These are phyloP conservation scores for Aschersonia sp. DNA, from an alignment of 2,329 filamentous ascomycete genomes.

Conservation along the genomic window DNA sequence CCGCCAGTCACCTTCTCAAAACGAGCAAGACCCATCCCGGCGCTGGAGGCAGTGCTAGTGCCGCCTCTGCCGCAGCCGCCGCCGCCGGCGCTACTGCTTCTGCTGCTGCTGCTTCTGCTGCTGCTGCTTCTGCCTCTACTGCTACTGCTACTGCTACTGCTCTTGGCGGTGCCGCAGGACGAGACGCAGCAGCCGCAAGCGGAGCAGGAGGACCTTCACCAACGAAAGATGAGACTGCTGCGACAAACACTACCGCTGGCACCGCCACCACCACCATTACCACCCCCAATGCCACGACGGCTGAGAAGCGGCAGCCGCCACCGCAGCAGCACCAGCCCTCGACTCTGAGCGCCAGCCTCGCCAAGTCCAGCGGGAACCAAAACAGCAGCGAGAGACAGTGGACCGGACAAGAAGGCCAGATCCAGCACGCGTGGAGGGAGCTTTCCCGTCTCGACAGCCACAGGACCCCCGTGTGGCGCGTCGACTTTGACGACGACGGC, in stretches of 20 bases:
- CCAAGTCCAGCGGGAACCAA: conserved; percentile 24
- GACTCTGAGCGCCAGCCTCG: conserved; percentile 36
- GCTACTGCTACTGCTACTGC: too few relatives aligned
- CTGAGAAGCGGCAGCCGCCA: conserved; percentile 9
- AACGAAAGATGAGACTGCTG: conserved; percentile 11
- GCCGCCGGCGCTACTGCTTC: too few relatives aligned
- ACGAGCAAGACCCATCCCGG: not conserved
- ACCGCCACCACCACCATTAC: not conserved
- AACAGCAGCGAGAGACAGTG: conserved; percentile 32
- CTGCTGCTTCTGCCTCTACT: too few relatives aligned
- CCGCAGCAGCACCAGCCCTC: conserved; percentile 22
- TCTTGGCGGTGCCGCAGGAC: too few relatives aligned
- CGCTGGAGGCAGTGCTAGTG: not conserved
- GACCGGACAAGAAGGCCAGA: conserved; percentile 47
- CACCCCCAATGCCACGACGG: not conserved
- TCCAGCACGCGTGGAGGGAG: conserved; percentile 48
- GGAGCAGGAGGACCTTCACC: conserved; percentile 11
- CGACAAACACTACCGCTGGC: not conserved
- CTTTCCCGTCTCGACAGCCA: conserved; percentile 54
- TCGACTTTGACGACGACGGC: conserved; percentile 55
- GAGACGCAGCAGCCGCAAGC: not conserved
- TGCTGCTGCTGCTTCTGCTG: too few relatives aligned
- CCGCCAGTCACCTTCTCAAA: conserved; percentile 27
- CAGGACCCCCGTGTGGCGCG: conserved; percentile 59
- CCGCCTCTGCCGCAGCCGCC: not conserved